A percentile compares a stretch with the other conserved stretches of the same genome.
Evolutionary conservation across 257 asterid species (phyloP).

Genomic region (Nicotiana noctiflora): DNA sequence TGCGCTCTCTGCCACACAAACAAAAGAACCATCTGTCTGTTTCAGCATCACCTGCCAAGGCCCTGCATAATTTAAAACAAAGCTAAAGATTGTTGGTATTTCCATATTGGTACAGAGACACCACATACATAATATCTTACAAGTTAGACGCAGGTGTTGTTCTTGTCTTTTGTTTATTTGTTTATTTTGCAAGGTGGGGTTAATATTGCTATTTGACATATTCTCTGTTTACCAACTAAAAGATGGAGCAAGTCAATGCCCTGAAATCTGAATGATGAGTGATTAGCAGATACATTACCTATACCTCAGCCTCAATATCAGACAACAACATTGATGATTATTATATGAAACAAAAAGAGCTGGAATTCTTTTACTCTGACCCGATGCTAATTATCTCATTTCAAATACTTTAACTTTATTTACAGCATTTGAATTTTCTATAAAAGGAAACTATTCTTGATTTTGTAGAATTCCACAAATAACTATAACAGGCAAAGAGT

Average conservation of each 20-base stretch:
- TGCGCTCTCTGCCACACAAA: constrained; percentile 85
- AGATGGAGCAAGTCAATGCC: not conserved
- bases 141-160: not conserved
- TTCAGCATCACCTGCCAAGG: constrained; percentile 99
- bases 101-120: not conserved
- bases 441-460: not conserved
- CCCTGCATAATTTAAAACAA: constrained; percentile 37
- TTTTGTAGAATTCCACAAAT: not conserved
- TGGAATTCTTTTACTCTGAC: not conserved
- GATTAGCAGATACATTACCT: not conserved
- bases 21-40: constrained; percentile 86
- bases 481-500: not conserved
- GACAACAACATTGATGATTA: not conserved
- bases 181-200: not conserved
- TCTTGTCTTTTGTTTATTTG: not conserved
- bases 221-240: not conserved
- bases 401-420: not conserved
- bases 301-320: not conserved
- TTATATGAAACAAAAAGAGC: not conserved
- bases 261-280: not conserved
- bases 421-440: not conserved
- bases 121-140: not conserved
- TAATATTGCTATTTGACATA: not conserved
- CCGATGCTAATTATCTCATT: not conserved
- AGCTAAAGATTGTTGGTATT: not conserved